These are phyloP conservation scores for Aspergillus sclerotiicarbonarius DNA, from an alignment of 495 filamentous ascomycete species.

Conservation along the genomic window DNA sequence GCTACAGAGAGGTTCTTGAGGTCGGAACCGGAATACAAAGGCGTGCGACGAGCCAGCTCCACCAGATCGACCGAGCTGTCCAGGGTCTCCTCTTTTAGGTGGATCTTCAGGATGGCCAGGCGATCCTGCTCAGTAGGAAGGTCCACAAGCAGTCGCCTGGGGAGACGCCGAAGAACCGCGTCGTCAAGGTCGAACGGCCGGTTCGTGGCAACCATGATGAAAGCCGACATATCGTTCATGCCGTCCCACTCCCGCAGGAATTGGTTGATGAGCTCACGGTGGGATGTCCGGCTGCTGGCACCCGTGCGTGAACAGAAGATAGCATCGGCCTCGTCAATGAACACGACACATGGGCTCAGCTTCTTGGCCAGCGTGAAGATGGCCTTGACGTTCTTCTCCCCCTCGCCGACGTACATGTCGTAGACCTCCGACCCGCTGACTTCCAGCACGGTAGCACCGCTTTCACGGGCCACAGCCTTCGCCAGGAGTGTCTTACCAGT, in stretches of 20 bases:
- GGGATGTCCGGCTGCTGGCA: slow-evolving; percentile 55
- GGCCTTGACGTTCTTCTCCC: slow-evolving; percentile 93
- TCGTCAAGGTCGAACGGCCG: slow-evolving; percentile 94
- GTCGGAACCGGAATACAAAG: slow-evolving; percentile 95
- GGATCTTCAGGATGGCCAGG: slow-evolving; percentile 75
- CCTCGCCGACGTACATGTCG: slow-evolving; percentile 95
- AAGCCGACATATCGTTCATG: slow-evolving; percentile 78
- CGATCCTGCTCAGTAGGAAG: slow-evolving; percentile 78
- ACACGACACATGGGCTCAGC: slow-evolving; percentile 88
- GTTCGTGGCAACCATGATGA: slow-evolving; percentile 99
- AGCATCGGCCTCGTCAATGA: slow-evolving; percentile 96
- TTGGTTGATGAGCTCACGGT: slow-evolving; percentile 94
- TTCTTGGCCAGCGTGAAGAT: slow-evolving; percentile 91
- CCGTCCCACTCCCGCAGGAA: slow-evolving; percentile 99
- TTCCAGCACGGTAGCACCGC: slow-evolving; percentile 79
- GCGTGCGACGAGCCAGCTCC: slow-evolving; percentile 70
- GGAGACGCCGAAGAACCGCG: slow-evolving; percentile 79
- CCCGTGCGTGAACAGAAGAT: slow-evolving; percentile 74
- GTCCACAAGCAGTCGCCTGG: slow-evolving; percentile 82
- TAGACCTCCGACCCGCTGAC: slow-evolving; percentile 77
- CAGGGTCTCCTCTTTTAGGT: slow-evolving; percentile 74
- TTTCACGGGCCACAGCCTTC: slow-evolving; percentile 94
- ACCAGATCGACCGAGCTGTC: slow-evolving; percentile 66
- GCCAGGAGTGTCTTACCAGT: slow-evolving; percentile 95
- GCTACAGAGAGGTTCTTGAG: slow-evolving; percentile 92